These are phyloP conservation scores for Coccinonectria pachysandricola DNA, from an alignment of 2,329 filamentous ascomycete species.

Conservation along the genomic window DNA sequence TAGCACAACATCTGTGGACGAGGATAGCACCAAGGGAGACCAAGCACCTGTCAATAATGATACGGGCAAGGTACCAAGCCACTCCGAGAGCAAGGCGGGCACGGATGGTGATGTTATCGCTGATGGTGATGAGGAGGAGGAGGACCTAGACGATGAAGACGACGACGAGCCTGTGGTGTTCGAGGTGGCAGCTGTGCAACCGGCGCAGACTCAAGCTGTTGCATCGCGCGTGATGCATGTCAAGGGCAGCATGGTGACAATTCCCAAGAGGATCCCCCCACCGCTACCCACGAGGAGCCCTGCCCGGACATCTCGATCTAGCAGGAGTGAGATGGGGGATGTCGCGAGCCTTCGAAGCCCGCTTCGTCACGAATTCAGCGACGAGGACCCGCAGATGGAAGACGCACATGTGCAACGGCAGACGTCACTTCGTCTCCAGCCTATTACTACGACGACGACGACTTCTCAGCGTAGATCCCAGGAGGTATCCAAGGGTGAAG, in stretches of 20 bases:
- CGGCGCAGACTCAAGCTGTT: slow-evolving; percentile 44
- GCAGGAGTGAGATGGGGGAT: slow-evolving; percentile 48
- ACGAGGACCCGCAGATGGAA: slow-evolving; percentile 18
- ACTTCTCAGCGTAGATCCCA: no score
- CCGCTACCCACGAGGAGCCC: slow-evolving; percentile 70
- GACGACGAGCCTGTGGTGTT: slow-evolving; percentile 59
- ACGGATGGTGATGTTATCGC: slow-evolving; percentile 12
- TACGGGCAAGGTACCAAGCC: slow-evolving; percentile 15
- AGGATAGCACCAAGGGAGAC: slow-evolving; percentile 14
- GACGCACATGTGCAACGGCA: slow-evolving; percentile 13
- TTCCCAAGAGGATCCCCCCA: slow-evolving; percentile 69
- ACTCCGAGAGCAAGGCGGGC: slow-evolving; percentile 16
- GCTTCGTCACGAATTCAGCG: slow-evolving; percentile 37
- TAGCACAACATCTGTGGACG: slow-evolving; percentile 11
- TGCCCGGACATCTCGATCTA: slow-evolving; percentile 45
- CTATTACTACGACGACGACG: slow-evolving; percentile 1
- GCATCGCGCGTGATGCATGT: slow-evolving; percentile 58
- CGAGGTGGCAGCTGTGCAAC: slow-evolving; percentile 51
- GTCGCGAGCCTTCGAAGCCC: slow-evolving; percentile 41
- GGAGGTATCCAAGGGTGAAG: slow-evolving; percentile 7
- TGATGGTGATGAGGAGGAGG: slow-evolving; percentile 30
- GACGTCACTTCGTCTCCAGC: slow-evolving; percentile 13
- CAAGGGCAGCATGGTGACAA: slow-evolving; percentile 72
- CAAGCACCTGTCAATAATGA: slow-evolving; percentile 10
- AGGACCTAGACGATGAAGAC: slow-evolving; percentile 38